These are phyloP conservation scores for Chalciporus piperatus DNA, from an alignment of 768 basidiomycete genomes.

Conservation along the genomic window DNA sequence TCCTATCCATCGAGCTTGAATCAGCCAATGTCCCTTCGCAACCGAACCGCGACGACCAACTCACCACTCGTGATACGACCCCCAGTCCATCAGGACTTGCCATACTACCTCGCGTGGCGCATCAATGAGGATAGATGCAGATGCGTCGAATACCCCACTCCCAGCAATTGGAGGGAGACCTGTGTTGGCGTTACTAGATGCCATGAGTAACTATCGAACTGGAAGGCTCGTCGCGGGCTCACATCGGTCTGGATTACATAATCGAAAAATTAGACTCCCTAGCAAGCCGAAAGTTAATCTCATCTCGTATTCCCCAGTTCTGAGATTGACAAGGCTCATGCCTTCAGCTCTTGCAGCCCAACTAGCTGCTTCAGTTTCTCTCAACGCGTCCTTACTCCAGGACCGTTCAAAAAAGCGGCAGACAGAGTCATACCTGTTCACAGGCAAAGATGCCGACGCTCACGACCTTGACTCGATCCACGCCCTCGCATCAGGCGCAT, in stretches of 20 bases:
- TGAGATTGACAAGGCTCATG: conserved; percentile 35
- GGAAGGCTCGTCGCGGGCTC: background rate
- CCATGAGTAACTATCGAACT: background rate
- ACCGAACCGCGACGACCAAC: conserved; percentile 9
- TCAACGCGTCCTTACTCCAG: conserved; percentile 72
- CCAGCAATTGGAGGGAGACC: conserved; percentile 40
- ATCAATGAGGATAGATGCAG: conserved; percentile 51
- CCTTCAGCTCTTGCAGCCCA: conserved; percentile 77
- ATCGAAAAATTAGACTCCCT: background rate
- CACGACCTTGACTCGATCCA: conserved; percentile 88
- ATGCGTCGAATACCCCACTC: conserved; percentile 46
- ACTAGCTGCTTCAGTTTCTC: conserved; percentile 72
- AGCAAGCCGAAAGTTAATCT: background rate
- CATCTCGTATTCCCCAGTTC: background rate
- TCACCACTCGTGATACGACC: conserved; percentile 61
- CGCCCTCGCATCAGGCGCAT: conserved; percentile 75
- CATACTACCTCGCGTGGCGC: conserved; percentile 63
- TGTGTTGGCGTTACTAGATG: background rate
- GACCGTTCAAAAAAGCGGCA: conserved; percentile 59
- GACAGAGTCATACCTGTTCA: conserved; percentile 85
- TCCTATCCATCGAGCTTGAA: conserved; percentile 41
- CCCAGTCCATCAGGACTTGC: conserved; percentile 58
- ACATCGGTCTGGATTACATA: conserved; percentile 8
- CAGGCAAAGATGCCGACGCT: conserved; percentile 72
- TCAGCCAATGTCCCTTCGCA: conserved; percentile 1